Base-by-base conservation (phyloP, 805 yeast species). In the Grigorovia yakushimaensis region DNA sequence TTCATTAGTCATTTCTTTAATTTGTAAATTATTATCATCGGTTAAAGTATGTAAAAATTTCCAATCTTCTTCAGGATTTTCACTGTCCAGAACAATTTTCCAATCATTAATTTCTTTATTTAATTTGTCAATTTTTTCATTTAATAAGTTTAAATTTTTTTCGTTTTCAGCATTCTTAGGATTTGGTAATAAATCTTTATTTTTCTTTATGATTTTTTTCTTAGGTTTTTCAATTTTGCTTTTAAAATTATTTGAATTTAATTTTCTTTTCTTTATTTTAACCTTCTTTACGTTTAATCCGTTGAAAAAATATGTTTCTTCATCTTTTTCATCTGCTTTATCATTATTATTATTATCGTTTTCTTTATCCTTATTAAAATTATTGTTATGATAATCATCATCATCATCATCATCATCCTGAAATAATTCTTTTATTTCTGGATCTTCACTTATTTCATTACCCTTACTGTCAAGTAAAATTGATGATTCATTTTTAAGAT, bases 81-180 rank as follows among this genome's bases (percentile, higher is more conserved):
- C 51, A 19, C 47, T 41, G 27, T 58, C 60, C 11, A 60, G 44
- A 7, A 54, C 50, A 5, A 45, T 42, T 3, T 59, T 51, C 68
- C 68, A 64, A 10, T 54, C 55, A 5, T 51, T 45, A 17, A 62
- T 48, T 49, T 63, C 66, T 5, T 42, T 40, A 41, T 57, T 52
- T n/a, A 62, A 47, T 18, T 47, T 46, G 20, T 48, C 45, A n/a
- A 64, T 55, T 42, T 56, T 63, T 6, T 49, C 53, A 18, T 53
- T 43, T 38, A 64, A 44, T 4, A 53, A 43, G 20, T 50, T 51
- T 23, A 63, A 40, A 43, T 58, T 60, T 30, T 54, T 59, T 39
- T 55, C 55, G 49, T 63, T 63, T 42, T 58, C 58, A 5, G 58
- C 51, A 46, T 62, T 62, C 43, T 61, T 64, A 23, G 58, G 52